These are phyloP conservation scores for Tarenaya hassleriana DNA, from an alignment of 345 rosid species.

Conservation along the genomic window DNA sequence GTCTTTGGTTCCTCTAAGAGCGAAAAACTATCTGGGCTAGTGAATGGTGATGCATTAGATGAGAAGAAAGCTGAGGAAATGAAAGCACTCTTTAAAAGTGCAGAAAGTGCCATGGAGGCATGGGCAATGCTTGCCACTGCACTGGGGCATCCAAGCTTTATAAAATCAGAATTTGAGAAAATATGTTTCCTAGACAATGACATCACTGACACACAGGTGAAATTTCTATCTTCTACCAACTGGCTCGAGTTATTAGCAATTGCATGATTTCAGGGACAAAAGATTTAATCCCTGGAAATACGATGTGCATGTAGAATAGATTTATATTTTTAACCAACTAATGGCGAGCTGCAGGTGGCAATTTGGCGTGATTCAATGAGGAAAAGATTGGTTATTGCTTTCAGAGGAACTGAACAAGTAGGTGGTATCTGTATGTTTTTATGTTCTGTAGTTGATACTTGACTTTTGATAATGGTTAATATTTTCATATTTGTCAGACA, in stretches of 20 bases:
- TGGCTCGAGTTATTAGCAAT: constrained; percentile 1
- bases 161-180: constrained; percentile 94
- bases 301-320: constrained; percentile 16
- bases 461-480: constrained; percentile 19
- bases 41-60: constrained; percentile 36
- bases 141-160: constrained; percentile 88
- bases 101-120: constrained; percentile 98
- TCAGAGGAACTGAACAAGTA: constrained; percentile 98
- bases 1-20: constrained; percentile 21
- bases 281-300: constrained; percentile 1
- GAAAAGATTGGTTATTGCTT: constrained; percentile 76
- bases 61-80: constrained; percentile 80
- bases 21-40: constrained; percentile 37
- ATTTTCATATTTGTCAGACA: constrained; percentile 43
- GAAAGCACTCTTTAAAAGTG: constrained; percentile 70
- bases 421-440: constrained; percentile 23
- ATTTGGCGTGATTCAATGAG: constrained; percentile 88
- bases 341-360: constrained; percentile 63
- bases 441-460: constrained; percentile 6
- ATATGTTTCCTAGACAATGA: constrained; percentile 79
- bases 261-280: constrained; percentile 7
- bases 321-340: too few species aligned
- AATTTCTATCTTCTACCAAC: constrained; percentile 12
- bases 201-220: constrained; percentile 85
- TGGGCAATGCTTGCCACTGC: constrained; percentile 99